Conservation (phyloP, 2,329 filamentous ascomycete species). For the Verruconis gallopava region DNA sequence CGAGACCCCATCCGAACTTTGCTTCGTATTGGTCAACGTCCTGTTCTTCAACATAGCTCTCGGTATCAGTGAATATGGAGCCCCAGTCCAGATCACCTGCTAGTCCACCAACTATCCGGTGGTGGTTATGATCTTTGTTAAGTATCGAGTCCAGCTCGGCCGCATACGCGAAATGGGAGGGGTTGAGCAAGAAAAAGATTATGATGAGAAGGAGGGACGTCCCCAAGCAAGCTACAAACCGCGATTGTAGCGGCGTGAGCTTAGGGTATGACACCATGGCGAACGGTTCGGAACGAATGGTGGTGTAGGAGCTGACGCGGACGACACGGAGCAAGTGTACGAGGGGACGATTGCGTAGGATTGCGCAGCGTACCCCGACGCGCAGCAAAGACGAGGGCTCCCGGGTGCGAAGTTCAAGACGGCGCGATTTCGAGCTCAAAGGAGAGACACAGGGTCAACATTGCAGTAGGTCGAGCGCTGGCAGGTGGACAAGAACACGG, state of each 20-base stretch:
- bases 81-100: slow-evolving; percentile 11
- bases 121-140: slow-evolving; percentile 34
- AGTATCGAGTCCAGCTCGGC: slow-evolving; percentile 37
- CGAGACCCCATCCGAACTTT: slow-evolving; percentile 49
- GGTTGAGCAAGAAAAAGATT: slow-evolving; percentile 48
- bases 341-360: too few species aligned
- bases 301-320: too few species aligned
- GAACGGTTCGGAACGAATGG: too few species aligned
- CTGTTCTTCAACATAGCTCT: slow-evolving; percentile 16
- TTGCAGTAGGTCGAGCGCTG: too few species aligned
- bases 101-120: slow-evolving; percentile 28
- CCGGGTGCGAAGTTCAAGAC: too few species aligned
- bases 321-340: too few species aligned
- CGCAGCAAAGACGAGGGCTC: too few species aligned
- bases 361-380: too few species aligned
- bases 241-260: slow-evolving; percentile 57
- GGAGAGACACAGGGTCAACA: too few species aligned
- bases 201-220: slow-evolving; percentile 47
- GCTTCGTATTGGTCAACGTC: slow-evolving; percentile 40
- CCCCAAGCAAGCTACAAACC: slow-evolving; percentile 53
- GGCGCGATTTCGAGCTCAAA: too few species aligned
- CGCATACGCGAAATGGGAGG: slow-evolving; percentile 48
- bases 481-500: too few species aligned
- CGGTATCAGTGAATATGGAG: not conserved
- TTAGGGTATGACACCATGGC: too few species aligned